Evolutionary conservation across 768 basidiomycete genomes (phyloP).

Genomic region (Russula emetica): DNA sequence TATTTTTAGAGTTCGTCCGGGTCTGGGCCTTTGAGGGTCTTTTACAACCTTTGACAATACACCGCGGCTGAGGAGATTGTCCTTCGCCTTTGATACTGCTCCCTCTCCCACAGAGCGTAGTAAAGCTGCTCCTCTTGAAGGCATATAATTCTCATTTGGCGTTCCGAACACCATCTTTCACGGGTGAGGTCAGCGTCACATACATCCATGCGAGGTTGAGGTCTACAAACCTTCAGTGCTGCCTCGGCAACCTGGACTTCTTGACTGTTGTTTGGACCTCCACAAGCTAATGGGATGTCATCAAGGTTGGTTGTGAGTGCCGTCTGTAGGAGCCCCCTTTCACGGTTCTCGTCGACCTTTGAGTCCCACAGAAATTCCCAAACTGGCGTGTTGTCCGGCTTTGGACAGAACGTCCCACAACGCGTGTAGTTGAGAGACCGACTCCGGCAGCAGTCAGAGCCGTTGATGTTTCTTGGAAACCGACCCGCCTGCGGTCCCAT

Average conservation of each 20-base stretch:
- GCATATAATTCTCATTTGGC: conserved; percentile 62
- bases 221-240: conserved; percentile 56
- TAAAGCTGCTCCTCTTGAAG: conserved; percentile 52
- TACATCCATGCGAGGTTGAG: neutral
- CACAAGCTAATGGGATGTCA: conserved; percentile 35
- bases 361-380: conserved; percentile 78
- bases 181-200: neutral
- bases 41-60: conserved; percentile 63
- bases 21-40: conserved; percentile 57
- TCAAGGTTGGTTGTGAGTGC: conserved; percentile 48
- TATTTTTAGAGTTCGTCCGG: conserved; percentile 72
- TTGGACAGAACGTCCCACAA: conserved; percentile 52
- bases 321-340: conserved; percentile 58
- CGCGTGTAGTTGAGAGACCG: conserved; percentile 42
- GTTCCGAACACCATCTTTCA: conserved; percentile 73
- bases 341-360: conserved; percentile 68
- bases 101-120: conserved; percentile 55
- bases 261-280: conserved; percentile 34
- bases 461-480: conserved; percentile 46
- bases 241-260: conserved; percentile 56
- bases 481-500: conserved; percentile 50
- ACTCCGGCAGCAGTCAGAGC: conserved; percentile 40
- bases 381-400: conserved; percentile 38
- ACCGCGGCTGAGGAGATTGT: conserved; percentile 57
- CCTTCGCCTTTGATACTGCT: conserved; percentile 51